Base-by-base conservation (phyloP, 2,329 filamentous ascomycete genomes). In the Penicillium sp. region DNA sequence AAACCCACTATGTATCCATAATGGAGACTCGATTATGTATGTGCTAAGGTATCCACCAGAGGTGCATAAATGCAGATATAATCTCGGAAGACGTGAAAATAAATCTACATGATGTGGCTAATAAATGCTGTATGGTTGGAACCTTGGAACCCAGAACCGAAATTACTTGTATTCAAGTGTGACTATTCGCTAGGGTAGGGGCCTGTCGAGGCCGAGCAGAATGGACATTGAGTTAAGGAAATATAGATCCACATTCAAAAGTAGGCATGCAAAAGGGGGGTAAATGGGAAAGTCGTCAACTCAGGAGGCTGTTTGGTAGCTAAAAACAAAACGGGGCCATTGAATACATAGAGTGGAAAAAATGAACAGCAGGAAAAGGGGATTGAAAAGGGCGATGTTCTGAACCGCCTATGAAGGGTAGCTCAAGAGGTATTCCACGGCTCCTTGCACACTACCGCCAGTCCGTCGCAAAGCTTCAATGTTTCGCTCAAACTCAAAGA, bases 401-500 rank as follows among this genome's bases (percentile, higher is more conserved):
- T 20, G n/a, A 15, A 18, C 9, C 26, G 40, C 25, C 20, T 64
- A 71, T 56, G 64, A 75, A 29, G 66, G 62, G 56, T 71, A 65
- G 59, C 62, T 73, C 47, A 77, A 62, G 4, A 77, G 63, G 61
- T 75, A 75, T 47, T 77, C 74, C 49, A 77, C 68, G 2, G 75
- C 94, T 11, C 93, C 94, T 72, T 97, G 92, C 40, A 97, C 94
- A 71, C 90, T 97, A 11, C 94, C 94, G 8, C 94, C 94, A 57
- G 90, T 90, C 67, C 93, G 84, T 73, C 93, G 83, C 68, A 99
- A 77, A 5, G 94, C 94, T 53, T 89, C 86, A 29, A 99, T 85
- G 66, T 99, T 99, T 64, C 89, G 81, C 50, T 99, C 93, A 69
- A 97, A 99, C 70, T 99, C 92, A 71, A 86, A 96, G 77, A 99